Evolutionary conservation across 805 yeast species (phyloP), one percentile per base, ranked within the genome.

Genomic region (Tetrapisispora namnaoensis): DNA sequence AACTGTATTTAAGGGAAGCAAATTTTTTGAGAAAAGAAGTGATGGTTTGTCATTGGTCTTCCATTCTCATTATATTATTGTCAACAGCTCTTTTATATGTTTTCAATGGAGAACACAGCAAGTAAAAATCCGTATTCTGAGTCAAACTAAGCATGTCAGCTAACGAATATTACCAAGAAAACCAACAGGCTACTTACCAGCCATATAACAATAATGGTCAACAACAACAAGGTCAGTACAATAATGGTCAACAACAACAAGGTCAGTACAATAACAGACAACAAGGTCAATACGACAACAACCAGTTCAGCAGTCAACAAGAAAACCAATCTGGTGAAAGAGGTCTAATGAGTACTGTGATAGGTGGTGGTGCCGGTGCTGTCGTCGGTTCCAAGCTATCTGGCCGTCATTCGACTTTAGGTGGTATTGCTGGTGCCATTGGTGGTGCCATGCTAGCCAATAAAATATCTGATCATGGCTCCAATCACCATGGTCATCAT

Each of bases 321-420:
- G 61, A 61, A 16, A 67, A 65, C 42, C 63, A 59, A 49, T 48
- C 48, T 11, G 48, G 47, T 37, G 48, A 40, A n/a, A 51, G 51
- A 51, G 53, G 51, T 18, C 21, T 49, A 17, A 34, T 49, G 40
- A 41, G 51, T 37, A 48, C 53, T 14, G 59, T 76, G 27, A 65
- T 68, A 16, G 81, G 82, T 57, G 80, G 77, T 53, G 71, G 72
- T 49, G 77, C 75, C 40, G 80, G 80, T 61, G 80, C 77, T 18
- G 69, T 62, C 54, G 79, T 75, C 57, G 80, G 80, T 53, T 63
- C 71, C 27, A 70, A 73, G 53, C 67, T 50, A 13, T 46, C 54
- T 16, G 47, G 45, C 27, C 45, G 54, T 11, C 68, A 65, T 45
- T 56, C 64, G 9, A 62, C 60, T 18, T 51, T 76, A 21, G 76